A percentile compares a stretch with the other conserved stretches of the same genome.
These are phyloP conservation scores for Alternaria metachromatica DNA, from an alignment of 2,329 filamentous ascomycete species.

Conservation along the genomic window DNA sequence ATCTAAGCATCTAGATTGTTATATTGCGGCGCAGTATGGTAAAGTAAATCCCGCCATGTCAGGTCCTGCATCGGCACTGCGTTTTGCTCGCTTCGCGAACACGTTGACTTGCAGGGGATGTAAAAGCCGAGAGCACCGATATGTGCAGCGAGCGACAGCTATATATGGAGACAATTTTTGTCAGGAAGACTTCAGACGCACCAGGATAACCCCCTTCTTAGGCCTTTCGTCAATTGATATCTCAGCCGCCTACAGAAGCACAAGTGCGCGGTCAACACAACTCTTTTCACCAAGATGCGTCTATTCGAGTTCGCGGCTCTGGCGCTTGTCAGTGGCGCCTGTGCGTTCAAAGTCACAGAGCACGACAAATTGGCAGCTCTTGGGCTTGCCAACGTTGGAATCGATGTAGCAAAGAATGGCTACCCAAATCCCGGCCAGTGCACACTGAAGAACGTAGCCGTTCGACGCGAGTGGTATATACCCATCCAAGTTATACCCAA, in stretches of 20 bases:
- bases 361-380: neutral
- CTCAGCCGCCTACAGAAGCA: neutral
- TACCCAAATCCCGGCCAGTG: constrained; percentile 34
- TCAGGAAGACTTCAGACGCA: neutral
- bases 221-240: neutral
- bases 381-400: neutral
- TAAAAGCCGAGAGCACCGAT: neutral
- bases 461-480: constrained; percentile 54
- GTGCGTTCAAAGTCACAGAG: neutral
- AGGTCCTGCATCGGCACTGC: neutral
- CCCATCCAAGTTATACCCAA: neutral
- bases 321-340: neutral
- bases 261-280: neutral
- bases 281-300: neutral
- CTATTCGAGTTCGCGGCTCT: neutral
- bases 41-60: neutral
- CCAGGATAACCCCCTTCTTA: neutral
- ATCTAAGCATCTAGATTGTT: neutral
- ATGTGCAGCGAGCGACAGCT: neutral
- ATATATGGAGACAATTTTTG: neutral
- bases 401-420: constrained; percentile 30
- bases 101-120: neutral
- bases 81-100: neutral
- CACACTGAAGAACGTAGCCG: constrained; percentile 41
- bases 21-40: neutral